These are phyloP conservation scores for Tetradesmus obliquus DNA, from an alignment of 139 green algal species.

Conservation along the genomic window DNA sequence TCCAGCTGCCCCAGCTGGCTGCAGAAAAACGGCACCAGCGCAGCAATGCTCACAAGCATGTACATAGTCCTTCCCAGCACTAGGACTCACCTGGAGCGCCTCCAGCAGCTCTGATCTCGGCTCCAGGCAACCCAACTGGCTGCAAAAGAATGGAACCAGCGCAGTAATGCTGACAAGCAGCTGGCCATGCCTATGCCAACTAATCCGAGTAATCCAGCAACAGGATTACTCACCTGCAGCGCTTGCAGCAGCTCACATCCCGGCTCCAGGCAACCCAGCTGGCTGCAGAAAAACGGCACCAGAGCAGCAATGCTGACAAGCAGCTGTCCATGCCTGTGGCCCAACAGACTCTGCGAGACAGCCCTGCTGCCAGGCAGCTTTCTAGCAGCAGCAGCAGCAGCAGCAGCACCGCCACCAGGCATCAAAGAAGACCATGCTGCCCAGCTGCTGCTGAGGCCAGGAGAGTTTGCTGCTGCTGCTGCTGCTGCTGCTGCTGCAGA, in stretches of 20 bases:
- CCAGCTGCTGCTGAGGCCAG: constrained; percentile 33
- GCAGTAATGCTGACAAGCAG: constrained; percentile 76
- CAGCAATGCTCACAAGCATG: not conserved
- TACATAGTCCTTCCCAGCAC: no score
- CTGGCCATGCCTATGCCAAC: constrained; percentile 57
- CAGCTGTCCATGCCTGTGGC: constrained; percentile 70
- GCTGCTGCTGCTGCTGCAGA: not conserved
- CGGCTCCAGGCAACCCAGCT: constrained; percentile 56
- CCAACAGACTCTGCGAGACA: constrained; percentile 74
- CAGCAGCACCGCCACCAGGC: not conserved
- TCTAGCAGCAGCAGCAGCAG: not conserved
- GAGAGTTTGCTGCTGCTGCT: not conserved
- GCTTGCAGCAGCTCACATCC: not conserved
- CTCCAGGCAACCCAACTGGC: constrained; percentile 61
- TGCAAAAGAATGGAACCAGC: constrained; percentile 80
- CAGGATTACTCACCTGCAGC: constrained; percentile 15
- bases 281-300: constrained; percentile 81
- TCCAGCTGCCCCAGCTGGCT: constrained; percentile 61
- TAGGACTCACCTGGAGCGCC: not conserved
- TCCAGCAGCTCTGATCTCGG: constrained; percentile 12
- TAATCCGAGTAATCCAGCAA: not conserved
- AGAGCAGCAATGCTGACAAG: constrained; percentile 73
- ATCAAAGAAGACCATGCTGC: not conserved
- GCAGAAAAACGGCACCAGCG: constrained; percentile 81
- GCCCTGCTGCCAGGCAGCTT: constrained; percentile 48